These are phyloP conservation scores for Penicillium sp. DNA, from an alignment of 2,329 filamentous ascomycete species.

Conservation along the genomic window DNA sequence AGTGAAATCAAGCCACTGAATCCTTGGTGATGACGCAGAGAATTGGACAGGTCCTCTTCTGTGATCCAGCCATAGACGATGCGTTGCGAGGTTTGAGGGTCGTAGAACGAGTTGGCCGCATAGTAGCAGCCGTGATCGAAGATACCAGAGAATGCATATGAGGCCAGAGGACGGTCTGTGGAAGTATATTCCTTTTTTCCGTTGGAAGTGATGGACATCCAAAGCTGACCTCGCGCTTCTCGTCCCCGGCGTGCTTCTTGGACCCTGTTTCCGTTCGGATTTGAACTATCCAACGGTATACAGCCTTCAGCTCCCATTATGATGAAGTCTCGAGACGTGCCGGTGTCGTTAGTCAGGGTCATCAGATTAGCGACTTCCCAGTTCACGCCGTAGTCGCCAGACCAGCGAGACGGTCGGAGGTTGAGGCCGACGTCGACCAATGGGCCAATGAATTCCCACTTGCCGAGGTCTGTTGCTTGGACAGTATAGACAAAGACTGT, in stretches of 20 bases:
- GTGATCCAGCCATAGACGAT: slow-evolving; percentile 53
- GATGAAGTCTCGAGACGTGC: slow-evolving; percentile 40
- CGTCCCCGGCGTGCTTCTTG: slow-evolving; percentile 19
- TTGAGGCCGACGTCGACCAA: slow-evolving; percentile 44
- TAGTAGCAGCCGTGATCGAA: slow-evolving; percentile 52
- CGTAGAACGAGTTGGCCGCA: slow-evolving; percentile 51
- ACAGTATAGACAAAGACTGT: slow-evolving; percentile 50
- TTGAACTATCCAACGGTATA: slow-evolving; percentile 10
- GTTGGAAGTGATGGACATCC: slow-evolving; percentile 43
- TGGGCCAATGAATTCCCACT: slow-evolving; percentile 49
- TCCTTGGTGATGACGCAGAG: slow-evolving; percentile 44
- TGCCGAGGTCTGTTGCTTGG: slow-evolving; percentile 37
- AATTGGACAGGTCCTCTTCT: slow-evolving; percentile 50
- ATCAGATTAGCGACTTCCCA: slow-evolving; percentile 53
- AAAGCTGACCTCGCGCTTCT: slow-evolving; percentile 40
- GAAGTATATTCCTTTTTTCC: not conserved
- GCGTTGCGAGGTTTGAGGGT: slow-evolving; percentile 42
- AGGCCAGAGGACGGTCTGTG: slow-evolving; percentile 23
- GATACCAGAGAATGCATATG: slow-evolving; percentile 44
- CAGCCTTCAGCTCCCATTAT: slow-evolving; percentile 50
- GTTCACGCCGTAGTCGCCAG: slow-evolving; percentile 51
- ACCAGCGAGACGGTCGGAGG: slow-evolving; percentile 45
- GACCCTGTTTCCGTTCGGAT: not conserved
- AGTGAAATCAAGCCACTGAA: slow-evolving; percentile 53
- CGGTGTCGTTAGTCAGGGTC: slow-evolving; percentile 36